phyloP scores from a whole-genome alignment of 495 filamentous ascomycete genomes.

The Aspergillus indologenus region DNA sequence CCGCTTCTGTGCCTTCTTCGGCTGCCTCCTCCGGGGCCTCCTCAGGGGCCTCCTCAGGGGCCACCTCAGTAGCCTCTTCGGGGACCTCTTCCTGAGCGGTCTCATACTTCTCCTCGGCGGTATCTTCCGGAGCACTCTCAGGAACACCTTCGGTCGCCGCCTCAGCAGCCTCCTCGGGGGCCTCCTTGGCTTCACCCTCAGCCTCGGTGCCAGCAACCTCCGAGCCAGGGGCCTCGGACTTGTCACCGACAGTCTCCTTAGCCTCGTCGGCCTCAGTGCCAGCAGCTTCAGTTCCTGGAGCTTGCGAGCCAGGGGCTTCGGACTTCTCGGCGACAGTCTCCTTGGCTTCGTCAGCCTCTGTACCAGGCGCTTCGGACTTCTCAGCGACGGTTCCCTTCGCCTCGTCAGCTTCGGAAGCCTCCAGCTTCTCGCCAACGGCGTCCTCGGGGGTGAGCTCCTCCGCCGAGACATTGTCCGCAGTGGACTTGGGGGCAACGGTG shows the following conservation, averaged over 20 bases:
- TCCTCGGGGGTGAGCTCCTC: background rate
- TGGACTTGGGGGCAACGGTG: slow-evolving; percentile 18
- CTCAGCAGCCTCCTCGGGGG: slow-evolving; percentile 7
- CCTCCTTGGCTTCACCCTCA: background rate
- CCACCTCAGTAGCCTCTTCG: slow-evolving; percentile 28
- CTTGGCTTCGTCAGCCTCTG: background rate
- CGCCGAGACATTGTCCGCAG: background rate
- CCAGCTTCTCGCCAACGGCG: background rate
- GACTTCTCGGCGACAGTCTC: slow-evolving; percentile 6
- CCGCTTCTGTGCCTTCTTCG: too few relatives aligned
- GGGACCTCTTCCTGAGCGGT: slow-evolving; percentile 21
- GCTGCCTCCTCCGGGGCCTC: slow-evolving; percentile 31
- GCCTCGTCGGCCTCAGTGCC: slow-evolving; percentile 4
- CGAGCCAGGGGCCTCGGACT: background rate
- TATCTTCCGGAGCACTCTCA: slow-evolving; percentile 26
- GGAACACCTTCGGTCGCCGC: slow-evolving; percentile 23
- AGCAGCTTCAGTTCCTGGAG: background rate
- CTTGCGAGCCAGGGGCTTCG: background rate
- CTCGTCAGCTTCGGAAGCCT: background rate
- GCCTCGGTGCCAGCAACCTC: background rate
- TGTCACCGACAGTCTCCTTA: slow-evolving; percentile 26
- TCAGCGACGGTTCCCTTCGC: background rate
- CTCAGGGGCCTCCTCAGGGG: slow-evolving; percentile 32
- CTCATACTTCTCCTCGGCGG: slow-evolving; percentile 29
- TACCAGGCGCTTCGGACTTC: background rate